These are phyloP conservation scores for Aspergillus sojae DNA, from an alignment of 2,329 filamentous ascomycete genomes.

Conservation along the genomic window DNA sequence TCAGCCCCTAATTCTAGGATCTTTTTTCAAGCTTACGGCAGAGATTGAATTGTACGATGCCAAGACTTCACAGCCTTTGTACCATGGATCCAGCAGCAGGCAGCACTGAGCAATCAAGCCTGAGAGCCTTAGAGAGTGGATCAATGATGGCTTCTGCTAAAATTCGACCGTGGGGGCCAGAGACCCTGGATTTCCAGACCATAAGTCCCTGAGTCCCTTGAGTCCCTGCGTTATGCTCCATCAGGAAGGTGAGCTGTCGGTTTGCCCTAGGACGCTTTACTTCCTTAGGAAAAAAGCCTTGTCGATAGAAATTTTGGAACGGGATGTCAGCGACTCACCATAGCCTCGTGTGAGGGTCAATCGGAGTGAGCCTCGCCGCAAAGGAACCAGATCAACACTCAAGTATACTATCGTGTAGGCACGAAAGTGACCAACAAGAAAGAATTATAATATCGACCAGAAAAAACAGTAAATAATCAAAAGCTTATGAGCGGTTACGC, in stretches of 20 bases:
- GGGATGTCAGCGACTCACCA: background rate
- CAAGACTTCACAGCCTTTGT: conserved; percentile 5
- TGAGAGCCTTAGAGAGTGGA: background rate
- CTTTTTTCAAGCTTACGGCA: background rate
- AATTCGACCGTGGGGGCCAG: background rate
- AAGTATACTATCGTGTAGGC: background rate
- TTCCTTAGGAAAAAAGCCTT: background rate
- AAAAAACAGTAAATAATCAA: too few species aligned
- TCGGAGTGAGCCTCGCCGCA: background rate
- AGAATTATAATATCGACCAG: background rate
- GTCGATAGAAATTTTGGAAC: background rate
- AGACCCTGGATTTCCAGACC: background rate
- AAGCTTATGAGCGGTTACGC: too few species aligned
- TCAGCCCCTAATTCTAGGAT: background rate
- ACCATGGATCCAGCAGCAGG: background rate
- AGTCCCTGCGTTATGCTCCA: background rate
- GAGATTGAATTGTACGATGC: background rate
- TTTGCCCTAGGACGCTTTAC: background rate
- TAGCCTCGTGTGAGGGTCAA: background rate
- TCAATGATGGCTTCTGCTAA: background rate
- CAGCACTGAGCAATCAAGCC: background rate
- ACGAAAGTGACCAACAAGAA: too few species aligned
- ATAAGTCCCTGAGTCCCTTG: background rate
- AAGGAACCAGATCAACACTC: background rate
- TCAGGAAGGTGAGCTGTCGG: background rate